Percentiles rank a stretch among this genome's conserved stretches.
Conservation (phyloP, 495 filamentous ascomycete species). For the Penicillium antarcticum region DNA sequence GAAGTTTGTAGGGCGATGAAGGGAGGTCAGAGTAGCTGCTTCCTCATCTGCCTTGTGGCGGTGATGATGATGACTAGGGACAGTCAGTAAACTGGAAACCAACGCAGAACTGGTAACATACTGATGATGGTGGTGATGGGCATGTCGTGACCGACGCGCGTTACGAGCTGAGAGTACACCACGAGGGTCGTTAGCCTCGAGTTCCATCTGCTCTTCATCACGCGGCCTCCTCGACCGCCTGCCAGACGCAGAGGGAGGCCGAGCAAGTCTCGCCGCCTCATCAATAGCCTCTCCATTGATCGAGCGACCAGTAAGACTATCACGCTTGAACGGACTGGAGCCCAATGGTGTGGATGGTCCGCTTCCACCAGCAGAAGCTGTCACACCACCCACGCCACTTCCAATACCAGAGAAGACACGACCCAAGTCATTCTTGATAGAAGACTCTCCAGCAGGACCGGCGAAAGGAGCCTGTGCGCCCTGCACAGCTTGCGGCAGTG, state of each 20-base stretch:
- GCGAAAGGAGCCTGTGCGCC: constrained; percentile 78
- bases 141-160: constrained; percentile 53
- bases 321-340: constrained; percentile 53
- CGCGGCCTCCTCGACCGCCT: constrained; percentile 53
- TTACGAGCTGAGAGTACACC: constrained; percentile 51
- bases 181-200: constrained; percentile 60
- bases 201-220: constrained; percentile 59
- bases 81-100: constrained; percentile 21
- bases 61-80: constrained; percentile 69
- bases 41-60: constrained; percentile 69
- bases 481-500: constrained; percentile 87
- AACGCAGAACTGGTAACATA: constrained; percentile 37
- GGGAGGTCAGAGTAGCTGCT: constrained; percentile 30
- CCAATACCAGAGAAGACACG: constrained; percentile 90
- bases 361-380: constrained; percentile 49
- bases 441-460: constrained; percentile 72
- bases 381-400: constrained; percentile 70
- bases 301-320: constrained; percentile 34
- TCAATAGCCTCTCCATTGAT: constrained; percentile 34
- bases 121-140: constrained; percentile 57
- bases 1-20: constrained; percentile 34
- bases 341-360: constrained; percentile 54
- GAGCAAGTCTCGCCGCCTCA: constrained; percentile 32
- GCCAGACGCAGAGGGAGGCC: constrained; percentile 51
- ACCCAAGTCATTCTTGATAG: constrained; percentile 88